Conservation (phyloP, 2,329 filamentous ascomycete species). For the Cryphonectria parasitica region DNA sequence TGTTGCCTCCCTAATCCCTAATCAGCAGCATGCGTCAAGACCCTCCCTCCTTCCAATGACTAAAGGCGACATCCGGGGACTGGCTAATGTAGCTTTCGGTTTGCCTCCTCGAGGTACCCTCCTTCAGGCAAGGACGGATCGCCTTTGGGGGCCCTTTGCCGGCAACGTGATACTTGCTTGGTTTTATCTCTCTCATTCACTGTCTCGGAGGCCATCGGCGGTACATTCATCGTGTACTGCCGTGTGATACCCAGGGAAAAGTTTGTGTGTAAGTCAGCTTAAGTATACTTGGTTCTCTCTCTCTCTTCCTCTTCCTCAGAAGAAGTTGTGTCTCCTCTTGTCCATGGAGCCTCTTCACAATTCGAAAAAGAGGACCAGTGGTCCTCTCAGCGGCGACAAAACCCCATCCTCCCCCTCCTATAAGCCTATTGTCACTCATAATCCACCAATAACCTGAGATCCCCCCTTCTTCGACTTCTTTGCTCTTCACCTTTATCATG, state of each 20-base stretch:
- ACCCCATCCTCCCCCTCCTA: neutral
- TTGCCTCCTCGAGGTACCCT: constrained; percentile 2
- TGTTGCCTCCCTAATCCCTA: constrained; percentile 11
- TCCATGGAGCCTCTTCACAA: constrained; percentile 21
- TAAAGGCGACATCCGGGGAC: constrained; percentile 1
- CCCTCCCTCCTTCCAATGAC: constrained; percentile 11
- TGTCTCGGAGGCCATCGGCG: constrained; percentile 22
- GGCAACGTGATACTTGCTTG: constrained; percentile 26
- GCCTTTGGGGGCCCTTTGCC: neutral
- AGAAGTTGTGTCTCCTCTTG: neutral
- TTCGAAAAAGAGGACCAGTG: constrained; percentile 13
- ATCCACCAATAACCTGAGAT: neutral
- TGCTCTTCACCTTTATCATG: constrained; percentile 34
- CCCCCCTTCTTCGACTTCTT: constrained; percentile 32
- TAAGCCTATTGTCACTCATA: constrained; percentile 7
- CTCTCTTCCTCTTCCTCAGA: neutral
- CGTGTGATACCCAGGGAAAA: neutral
- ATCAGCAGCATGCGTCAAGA: constrained; percentile 19
- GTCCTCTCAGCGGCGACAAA: constrained; percentile 10
- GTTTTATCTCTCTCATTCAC: neutral
- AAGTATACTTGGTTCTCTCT: constrained; percentile 21
- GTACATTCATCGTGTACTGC: constrained; percentile 8
- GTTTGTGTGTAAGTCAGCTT: constrained; percentile 8
- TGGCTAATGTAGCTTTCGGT: constrained; percentile 14
- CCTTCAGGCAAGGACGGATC: neutral